Evolutionary conservation across 2,329 filamentous ascomycete genomes (phyloP), one percentile per base, ranked within the genome.

Genomic region (Aureobasidium zeae): DNA sequence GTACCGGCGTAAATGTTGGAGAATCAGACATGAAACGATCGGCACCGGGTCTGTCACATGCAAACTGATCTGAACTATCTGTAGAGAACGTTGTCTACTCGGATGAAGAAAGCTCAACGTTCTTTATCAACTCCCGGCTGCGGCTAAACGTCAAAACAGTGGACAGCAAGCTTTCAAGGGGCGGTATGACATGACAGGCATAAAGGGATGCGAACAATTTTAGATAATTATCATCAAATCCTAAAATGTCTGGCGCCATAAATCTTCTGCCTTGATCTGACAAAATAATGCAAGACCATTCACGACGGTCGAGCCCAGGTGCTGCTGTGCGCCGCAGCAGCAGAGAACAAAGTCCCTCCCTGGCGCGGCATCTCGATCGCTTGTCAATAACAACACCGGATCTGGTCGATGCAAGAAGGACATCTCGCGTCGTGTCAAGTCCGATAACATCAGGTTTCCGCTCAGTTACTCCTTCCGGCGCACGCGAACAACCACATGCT

Each of bases 121-220:
- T n/a, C n/a, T n/a, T n/a, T n/a, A n/a, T n/a, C n/a, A n/a, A n/a
- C n/a, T n/a, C n/a, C n/a, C n/a, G n/a, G n/a, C n/a, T n/a, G 5
- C 28, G 37, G 37, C 7, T 31, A n/a, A 24, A 39, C 19, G 13
- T 31, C 29, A 31, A 16, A 5, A 32, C 26, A 25, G 37, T 31
- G 37, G 29, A 20, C 29, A 42, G 38, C 38, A 42, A 42, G 37
- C 37, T 41, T 41, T 29, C 37, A 15, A 41, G 37, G 37, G 37
- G 37, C n/a, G n/a, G n/a, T n/a, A 24, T 31, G n/a, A 22, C 12
- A 25, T 26, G 29, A 10, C 21, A 26, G n/a, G n/a, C n/a, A n/a
- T n/a, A n/a, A n/a, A n/a, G n/a, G n/a, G n/a, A n/a, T n/a, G n/a
- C n/a, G n/a, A n/a, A n/a, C n/a, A n/a, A n/a, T n/a, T n/a, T n/a